These are phyloP conservation scores for Cutaneotrichosporon cyanovorans DNA, from an alignment of 1,284 basidiomycete genomes.

Conservation along the genomic window DNA sequence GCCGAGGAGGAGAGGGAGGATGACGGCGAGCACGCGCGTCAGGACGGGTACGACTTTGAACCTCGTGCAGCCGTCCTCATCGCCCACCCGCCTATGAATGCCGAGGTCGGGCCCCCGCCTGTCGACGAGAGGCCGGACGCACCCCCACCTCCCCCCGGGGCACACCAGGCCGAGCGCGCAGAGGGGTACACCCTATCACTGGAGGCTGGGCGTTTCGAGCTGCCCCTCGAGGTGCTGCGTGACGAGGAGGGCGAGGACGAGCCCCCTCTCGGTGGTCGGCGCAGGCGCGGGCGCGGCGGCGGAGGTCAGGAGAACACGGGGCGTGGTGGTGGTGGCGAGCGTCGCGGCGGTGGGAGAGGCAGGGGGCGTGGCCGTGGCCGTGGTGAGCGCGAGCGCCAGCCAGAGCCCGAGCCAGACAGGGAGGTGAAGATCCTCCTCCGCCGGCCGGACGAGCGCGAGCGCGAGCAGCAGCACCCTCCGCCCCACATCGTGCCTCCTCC, in stretches of 20 bases:
- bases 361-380: constrained; percentile 11
- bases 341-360: constrained; percentile 6
- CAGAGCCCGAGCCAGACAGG: constrained; percentile 19
- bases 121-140: constrained; percentile 15
- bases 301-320: constrained; percentile 2
- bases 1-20: constrained; percentile 17
- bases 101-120: constrained; percentile 27
- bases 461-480: neutral
- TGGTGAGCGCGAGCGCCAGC: constrained; percentile 2
- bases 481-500: neutral
- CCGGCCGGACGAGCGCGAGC: constrained; percentile 17
- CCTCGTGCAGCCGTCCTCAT: constrained; percentile 26
- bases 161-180: constrained; percentile 25
- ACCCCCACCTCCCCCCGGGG: neutral
- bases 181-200: constrained; percentile 37
- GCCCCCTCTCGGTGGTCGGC: constrained; percentile 1
- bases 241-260: constrained; percentile 36
- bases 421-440: constrained; percentile 39
- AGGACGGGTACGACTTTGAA: neutral
- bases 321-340: constrained; percentile 5
- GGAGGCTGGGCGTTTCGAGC: constrained; percentile 39
- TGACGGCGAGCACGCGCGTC: neutral
- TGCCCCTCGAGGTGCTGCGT: constrained; percentile 34
- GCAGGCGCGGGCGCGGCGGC: constrained; percentile 2
- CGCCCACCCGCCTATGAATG: constrained; percentile 35